Conservation (phyloP, 176 grass and related monocot genomes). For the Neostapfia colusana region DNA sequence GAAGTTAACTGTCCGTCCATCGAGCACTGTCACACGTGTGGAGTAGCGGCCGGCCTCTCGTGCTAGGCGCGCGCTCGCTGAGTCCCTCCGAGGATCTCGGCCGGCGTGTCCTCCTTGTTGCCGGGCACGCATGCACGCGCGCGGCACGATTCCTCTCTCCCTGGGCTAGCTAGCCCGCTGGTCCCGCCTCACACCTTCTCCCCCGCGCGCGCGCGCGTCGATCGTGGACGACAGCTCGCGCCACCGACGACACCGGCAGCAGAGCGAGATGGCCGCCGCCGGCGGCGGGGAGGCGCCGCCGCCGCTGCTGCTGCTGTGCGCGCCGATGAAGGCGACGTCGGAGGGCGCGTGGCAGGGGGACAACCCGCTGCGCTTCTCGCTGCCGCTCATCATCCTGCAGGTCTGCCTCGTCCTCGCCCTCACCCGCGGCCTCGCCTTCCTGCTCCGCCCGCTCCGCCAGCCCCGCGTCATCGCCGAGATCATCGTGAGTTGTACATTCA, state of each 20-base stretch:
- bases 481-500: conserved; percentile 54
- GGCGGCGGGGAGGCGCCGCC: not conserved
- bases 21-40: conserved; percentile 9
- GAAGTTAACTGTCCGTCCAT: not conserved
- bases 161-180: too few relatives aligned
- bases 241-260: not conserved
- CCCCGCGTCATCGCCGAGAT: conserved; percentile 96
- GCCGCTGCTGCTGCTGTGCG: too few relatives aligned
- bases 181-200: too few relatives aligned
- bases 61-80: not conserved
- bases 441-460: conserved; percentile 79
- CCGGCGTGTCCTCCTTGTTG: not conserved
- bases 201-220: too few relatives aligned
- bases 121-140: not conserved
- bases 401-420: conserved; percentile 85
- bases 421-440: conserved; percentile 62
- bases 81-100: not conserved
- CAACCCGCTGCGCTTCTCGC: conserved; percentile 63
- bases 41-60: not conserved
- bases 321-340: conserved; percentile 52
- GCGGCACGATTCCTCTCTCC: not conserved
- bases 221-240: not conserved
- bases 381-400: conserved; percentile 82
- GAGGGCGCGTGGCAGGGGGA: conserved; percentile 52
- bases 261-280: not conserved